Conservation (phyloP, 495 filamentous ascomycete genomes). For the Hypomontagnella submonticulosa region DNA sequence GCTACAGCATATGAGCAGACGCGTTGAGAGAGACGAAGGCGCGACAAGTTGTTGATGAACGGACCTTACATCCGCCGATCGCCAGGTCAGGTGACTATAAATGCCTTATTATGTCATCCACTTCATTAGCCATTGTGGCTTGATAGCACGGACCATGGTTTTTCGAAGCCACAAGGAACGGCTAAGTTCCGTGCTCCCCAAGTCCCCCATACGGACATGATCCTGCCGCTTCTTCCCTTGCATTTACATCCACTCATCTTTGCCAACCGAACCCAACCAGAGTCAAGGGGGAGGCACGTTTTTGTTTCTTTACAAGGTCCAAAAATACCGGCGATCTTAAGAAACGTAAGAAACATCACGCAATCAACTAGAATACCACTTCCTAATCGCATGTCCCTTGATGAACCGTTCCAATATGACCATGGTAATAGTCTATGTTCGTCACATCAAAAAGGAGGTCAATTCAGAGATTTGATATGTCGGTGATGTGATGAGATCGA, state of each 20-base stretch:
- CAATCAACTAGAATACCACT: background rate
- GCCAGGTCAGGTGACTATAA: conserved; percentile 38
- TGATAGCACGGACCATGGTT: no score
- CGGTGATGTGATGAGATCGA: conserved; percentile 29
- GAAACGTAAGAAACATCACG: background rate
- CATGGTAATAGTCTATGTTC: no score
- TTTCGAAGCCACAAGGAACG: no score
- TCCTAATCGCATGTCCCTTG: background rate
- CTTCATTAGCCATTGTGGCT: no score
- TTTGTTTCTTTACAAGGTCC: conserved; percentile 25
- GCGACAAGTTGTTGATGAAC: conserved; percentile 20
- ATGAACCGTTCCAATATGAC: no score
- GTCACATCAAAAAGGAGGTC: conserved; percentile 14
- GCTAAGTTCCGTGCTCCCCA: no score
- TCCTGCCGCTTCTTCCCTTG: no score
- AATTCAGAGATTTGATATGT: conserved; percentile 21
- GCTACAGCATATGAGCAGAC: conserved; percentile 6
- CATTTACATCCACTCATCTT: background rate
- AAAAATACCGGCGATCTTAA: conserved; percentile 18
- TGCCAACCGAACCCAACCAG: background rate
- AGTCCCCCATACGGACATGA: no score
- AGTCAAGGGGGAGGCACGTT: conserved; percentile 19
- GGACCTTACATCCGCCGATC: conserved; percentile 11
- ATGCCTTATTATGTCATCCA: background rate
- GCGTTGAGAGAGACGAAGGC: conserved; percentile 27